Evolutionary conservation across 106 monocot species (phyloP), one percentile per base, ranked within the genome.

Genomic region (Vanilla planifolia): DNA sequence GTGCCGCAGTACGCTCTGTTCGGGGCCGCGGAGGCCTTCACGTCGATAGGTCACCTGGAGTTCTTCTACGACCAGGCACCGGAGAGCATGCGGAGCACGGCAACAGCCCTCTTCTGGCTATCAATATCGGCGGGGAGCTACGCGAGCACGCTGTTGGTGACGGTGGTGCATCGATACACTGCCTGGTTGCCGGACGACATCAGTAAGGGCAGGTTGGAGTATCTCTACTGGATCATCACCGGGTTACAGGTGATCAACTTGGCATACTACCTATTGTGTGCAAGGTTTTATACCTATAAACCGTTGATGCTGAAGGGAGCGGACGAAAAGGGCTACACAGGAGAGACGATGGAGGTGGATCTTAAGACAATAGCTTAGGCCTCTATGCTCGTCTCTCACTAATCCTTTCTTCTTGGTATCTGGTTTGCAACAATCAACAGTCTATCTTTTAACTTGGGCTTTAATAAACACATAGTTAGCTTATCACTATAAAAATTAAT

Each of bases 41-140:
- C 64, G 3, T 82, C 85, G 1, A 75, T 94, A 21, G 93, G 85
- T 0, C 85, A 89, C 53, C 60, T 89, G 20, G 93, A 94, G 70
- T 94, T 89, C 78, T 77, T 89, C 61, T 89, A 94, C 63, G 93
- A 94, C 50, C 93, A 89, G 75, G 34, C 82, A 23, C 89, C 89
- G 28, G 93, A 94, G 79, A 94, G 89, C 80, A 89, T 94, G 93
- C 56, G 85, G 32, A 89, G 89, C 78, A 83, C 82, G 29, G 77
- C 82, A 7, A 63, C 85, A 3, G 93, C 85, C 2, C 48, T 94
- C 7, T 89, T 68, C 53, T 94, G 93, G 89, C 29, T 86, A 73
- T 53, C 82, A 19, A 85, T 89, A 24, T 82, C 89, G 26, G 68
- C 59, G 4, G 93, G 93, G 25, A 85, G 70, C 60, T 94, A 94